Evolutionary conservation across 2,329 filamentous ascomycete species (phyloP).

Genomic region (Alternaria triticimaculans): DNA sequence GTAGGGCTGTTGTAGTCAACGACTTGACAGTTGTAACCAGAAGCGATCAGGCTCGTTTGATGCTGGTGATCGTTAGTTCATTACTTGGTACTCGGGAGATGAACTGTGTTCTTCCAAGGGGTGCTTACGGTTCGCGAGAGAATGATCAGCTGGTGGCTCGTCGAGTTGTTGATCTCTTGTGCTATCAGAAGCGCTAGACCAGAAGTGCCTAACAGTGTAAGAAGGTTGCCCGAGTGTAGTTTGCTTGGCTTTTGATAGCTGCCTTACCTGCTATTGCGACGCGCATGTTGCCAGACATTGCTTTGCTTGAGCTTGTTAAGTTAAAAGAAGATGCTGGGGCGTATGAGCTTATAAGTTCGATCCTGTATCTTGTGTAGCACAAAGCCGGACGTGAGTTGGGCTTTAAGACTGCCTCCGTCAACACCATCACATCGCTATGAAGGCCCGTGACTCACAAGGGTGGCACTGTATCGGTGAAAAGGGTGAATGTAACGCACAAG

Average conservation of each 20-base stretch:
- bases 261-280: slow-evolving; percentile 61
- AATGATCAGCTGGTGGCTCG: slow-evolving; percentile 72
- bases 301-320: slow-evolving; percentile 14
- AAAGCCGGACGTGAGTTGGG: slow-evolving; percentile 6
- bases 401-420: slow-evolving; percentile 4
- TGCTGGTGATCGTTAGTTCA: slow-evolving; percentile 49
- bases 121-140: slow-evolving; percentile 67
- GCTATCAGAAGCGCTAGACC: slow-evolving; percentile 65
- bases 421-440: slow-evolving; percentile 18
- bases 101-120: background rate
- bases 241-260: background rate
- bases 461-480: slow-evolving; percentile 17
- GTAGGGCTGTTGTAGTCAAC: slow-evolving; percentile 70
- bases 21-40: slow-evolving; percentile 69
- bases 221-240: background rate
- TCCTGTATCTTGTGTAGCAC: slow-evolving; percentile 6
- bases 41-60: slow-evolving; percentile 61
- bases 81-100: background rate
- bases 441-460: slow-evolving; percentile 42
- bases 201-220: slow-evolving; percentile 56
- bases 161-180: slow-evolving; percentile 65
- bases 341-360: background rate
- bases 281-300: slow-evolving; percentile 57
- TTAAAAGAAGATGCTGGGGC: background rate
- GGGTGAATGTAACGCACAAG: slow-evolving; percentile 28